Percentiles rank a stretch among this genome's conserved stretches.
Conservation (phyloP, 768 basidiomycete genomes). For the Hericium coralloides region DNA sequence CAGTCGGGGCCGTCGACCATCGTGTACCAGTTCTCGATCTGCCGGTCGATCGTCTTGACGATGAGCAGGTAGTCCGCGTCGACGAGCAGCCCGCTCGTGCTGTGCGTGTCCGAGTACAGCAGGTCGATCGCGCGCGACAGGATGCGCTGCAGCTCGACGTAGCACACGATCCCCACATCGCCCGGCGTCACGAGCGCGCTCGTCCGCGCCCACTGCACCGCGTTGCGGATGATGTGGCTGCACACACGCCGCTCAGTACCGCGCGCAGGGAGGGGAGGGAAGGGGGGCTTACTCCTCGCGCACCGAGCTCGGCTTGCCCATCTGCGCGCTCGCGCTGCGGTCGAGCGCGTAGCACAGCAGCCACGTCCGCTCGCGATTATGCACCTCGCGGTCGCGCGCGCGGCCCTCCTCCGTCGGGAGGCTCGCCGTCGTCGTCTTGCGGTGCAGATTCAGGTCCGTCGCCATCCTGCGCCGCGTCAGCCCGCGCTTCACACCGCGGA, state of each 20-base stretch:
- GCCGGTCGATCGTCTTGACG: constrained; percentile 78
- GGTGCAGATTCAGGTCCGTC: constrained; percentile 90
- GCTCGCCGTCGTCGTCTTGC: constrained; percentile 58
- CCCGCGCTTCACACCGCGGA: not conserved
- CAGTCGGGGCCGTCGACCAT: constrained; percentile 30
- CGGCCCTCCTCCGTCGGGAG: constrained; percentile 72
- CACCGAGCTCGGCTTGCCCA: constrained; percentile 93
- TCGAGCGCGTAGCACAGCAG: constrained; percentile 80
- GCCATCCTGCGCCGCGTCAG: constrained; percentile 57
- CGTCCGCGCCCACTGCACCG: constrained; percentile 55
- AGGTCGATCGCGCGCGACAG: constrained; percentile 84
- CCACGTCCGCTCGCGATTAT: constrained; percentile 96
- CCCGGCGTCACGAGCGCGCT: constrained; percentile 52
- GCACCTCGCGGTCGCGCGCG: constrained; percentile 74
- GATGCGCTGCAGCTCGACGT: constrained; percentile 84
- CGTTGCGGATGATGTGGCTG: constrained; percentile 84
- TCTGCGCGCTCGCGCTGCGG: constrained; percentile 85
- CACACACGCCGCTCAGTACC: constrained; percentile 3
- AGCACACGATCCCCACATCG: constrained; percentile 66
- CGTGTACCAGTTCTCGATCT: constrained; percentile 53
- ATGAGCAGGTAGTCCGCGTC: constrained; percentile 81
- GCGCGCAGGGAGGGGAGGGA: constrained; percentile 4
- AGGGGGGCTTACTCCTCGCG: constrained; percentile 77
- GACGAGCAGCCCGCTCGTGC: constrained; percentile 73
- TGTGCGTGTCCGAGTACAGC: constrained; percentile 74